Evolutionary conservation across 805 yeast species (phyloP).

Genomic region (Metschnikowia corniflorae): DNA sequence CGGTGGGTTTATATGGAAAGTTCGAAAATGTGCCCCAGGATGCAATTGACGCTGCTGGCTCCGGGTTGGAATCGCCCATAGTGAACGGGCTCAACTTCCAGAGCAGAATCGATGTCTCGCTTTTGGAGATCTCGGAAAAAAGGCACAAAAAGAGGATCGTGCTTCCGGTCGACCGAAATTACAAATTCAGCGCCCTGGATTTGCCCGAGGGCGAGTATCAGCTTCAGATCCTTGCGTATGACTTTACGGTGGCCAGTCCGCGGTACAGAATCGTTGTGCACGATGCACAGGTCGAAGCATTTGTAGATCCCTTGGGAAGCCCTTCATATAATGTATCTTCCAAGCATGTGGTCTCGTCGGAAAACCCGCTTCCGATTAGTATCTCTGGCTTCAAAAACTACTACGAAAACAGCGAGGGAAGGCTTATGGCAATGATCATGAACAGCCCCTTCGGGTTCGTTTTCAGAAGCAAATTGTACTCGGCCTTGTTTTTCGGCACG

Average conservation of each 20-base stretch:
- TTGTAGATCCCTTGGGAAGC: constrained; percentile 20
- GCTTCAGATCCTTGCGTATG: constrained; percentile 33
- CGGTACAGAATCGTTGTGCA: constrained; percentile 27
- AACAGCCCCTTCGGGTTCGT: constrained; percentile 42
- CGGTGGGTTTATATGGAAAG: constrained; percentile 22
- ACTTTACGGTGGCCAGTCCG: constrained; percentile 26
- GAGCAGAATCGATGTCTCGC: constrained; percentile 26
- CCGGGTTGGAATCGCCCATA: constrained; percentile 13
- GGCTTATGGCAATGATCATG: constrained; percentile 31
- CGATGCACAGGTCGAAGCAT: constrained; percentile 22
- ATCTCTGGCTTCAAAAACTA: constrained; percentile 26
- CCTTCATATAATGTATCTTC: constrained; percentile 20
- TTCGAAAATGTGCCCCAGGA: constrained; percentile 28
- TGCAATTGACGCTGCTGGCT: constrained; percentile 12
- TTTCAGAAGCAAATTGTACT: constrained; percentile 34
- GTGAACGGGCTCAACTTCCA: constrained; percentile 37
- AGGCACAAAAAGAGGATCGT: background rate
- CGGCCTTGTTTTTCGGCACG: constrained; percentile 29
- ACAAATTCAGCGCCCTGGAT: constrained; percentile 22
- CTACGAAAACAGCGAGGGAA: constrained; percentile 31
- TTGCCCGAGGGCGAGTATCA: constrained; percentile 33
- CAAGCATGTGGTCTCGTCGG: constrained; percentile 11
- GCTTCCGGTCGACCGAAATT: constrained; percentile 23
- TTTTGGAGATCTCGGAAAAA: constrained; percentile 9
- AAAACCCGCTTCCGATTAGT: constrained; percentile 22